phyloP scores from a whole-genome alignment of 352 stramenopile species.

The Achlya hypogyna region DNA sequence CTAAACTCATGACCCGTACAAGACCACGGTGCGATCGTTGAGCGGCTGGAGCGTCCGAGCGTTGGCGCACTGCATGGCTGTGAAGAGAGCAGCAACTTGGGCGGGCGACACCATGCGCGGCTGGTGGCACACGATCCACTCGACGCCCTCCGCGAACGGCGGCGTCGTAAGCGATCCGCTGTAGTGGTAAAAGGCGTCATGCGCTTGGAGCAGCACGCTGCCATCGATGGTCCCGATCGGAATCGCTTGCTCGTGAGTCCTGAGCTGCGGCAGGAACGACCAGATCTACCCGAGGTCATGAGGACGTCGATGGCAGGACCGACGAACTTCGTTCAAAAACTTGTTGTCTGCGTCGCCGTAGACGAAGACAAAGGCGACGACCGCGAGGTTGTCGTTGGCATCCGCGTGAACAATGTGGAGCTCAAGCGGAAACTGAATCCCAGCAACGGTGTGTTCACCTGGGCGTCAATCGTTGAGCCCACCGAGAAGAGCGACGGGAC shows the following conservation, averaged over 20 bases:
- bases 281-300: constrained; percentile 3
- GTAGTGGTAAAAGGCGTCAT: constrained; percentile 38
- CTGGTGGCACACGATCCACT: constrained; percentile 50
- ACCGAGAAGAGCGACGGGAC: neutral
- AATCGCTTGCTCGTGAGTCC: neutral
- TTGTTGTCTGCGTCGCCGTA: constrained; percentile 24
- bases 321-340: constrained; percentile 55
- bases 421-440: constrained; percentile 26
- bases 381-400: constrained; percentile 29
- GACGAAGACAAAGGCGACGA: constrained; percentile 51
- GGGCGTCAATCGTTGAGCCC: neutral
- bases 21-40: neutral
- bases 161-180: constrained; percentile 55
- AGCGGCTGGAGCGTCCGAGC: constrained; percentile 37
- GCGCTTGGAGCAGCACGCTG: neutral
- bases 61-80: constrained; percentile 35
- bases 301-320: constrained; percentile 27
- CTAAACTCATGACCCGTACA: neutral
- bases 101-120: constrained; percentile 35
- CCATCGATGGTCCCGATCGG: constrained; percentile 3
- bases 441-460: constrained; percentile 30
- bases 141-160: constrained; percentile 56
- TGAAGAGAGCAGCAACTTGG: constrained; percentile 39
- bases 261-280: neutral
- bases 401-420: constrained; percentile 40